Conservation (phyloP, 2,329 filamentous ascomycete genomes). For the Alternaria novae-zelandiae region DNA sequence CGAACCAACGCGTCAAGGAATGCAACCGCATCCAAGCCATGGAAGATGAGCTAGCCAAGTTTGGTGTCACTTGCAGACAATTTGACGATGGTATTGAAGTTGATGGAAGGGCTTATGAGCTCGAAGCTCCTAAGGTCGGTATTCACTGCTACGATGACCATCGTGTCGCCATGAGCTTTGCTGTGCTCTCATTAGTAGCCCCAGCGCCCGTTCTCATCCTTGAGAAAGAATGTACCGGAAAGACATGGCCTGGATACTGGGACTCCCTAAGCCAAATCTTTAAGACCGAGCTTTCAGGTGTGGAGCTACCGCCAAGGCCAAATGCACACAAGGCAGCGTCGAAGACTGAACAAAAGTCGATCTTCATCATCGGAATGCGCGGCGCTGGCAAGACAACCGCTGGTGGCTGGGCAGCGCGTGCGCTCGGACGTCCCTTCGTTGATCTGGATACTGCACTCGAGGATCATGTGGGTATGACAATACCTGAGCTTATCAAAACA, state of each 20-base stretch:
- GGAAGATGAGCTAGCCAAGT: conserved; percentile 93
- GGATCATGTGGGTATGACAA: conserved; percentile 71
- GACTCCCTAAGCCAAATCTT: conserved; percentile 83
- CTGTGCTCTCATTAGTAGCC: conserved; percentile 78
- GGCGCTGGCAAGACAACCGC: conserved; percentile 96
- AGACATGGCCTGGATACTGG: conserved; percentile 99
- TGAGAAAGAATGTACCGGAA: conserved; percentile 91
- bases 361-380: conserved; percentile 97
- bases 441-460: conserved; percentile 92
- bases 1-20: conserved; percentile 97
- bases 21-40: conserved; percentile 97
- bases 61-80: conserved; percentile 84
- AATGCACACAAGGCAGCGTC: conserved; percentile 37
- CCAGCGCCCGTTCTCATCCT: conserved; percentile 76
- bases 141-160: conserved; percentile 97
- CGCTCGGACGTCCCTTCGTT: conserved; percentile 77
- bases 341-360: conserved; percentile 63
- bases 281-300: conserved; percentile 75
- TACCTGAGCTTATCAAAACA: conserved; percentile 82
- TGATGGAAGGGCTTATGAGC: conserved; percentile 62
- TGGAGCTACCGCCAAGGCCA: conserved; percentile 59
- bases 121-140: conserved; percentile 62
- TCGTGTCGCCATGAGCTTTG: conserved; percentile 98
- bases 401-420: conserved; percentile 80
- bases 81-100: conserved; percentile 93